A percentile compares a stretch with the other conserved stretches of the same genome.
phyloP scores from a whole-genome alignment of 2,329 filamentous ascomycete genomes.

The Colletotrichum horii region DNA sequence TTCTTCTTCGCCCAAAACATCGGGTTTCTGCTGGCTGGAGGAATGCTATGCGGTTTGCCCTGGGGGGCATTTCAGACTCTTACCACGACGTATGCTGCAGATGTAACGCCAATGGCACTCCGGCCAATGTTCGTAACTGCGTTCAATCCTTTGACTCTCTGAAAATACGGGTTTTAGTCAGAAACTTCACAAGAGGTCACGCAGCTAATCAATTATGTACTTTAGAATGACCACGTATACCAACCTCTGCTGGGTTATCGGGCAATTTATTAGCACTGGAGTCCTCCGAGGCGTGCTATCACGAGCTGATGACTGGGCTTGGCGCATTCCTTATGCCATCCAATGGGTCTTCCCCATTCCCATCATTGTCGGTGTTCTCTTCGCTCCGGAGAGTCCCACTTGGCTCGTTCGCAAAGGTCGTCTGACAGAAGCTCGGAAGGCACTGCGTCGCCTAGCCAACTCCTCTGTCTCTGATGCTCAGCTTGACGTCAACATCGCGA shows the following conservation, averaged over 20 bases:
- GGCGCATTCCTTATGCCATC: neutral
- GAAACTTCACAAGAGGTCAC: neutral
- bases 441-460: neutral
- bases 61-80: constrained; percentile 52
- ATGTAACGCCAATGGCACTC: constrained; percentile 36
- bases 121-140: constrained; percentile 35
- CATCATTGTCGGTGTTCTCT: neutral
- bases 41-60: constrained; percentile 29
- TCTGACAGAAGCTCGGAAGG: neutral
- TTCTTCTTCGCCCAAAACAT: neutral
- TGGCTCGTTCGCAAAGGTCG: neutral
- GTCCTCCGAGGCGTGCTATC: neutral
- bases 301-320: neutral
- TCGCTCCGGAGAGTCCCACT: neutral
- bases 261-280: neutral
- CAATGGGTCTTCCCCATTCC: neutral
- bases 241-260: neutral
- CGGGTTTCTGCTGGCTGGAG: neutral
- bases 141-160: too few species aligned
- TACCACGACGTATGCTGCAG: constrained; percentile 44
- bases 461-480: neutral
- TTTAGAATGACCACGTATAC: neutral
- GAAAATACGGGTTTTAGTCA: too few species aligned
- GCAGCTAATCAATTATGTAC: neutral
- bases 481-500: neutral